A percentile compares a stretch with the other conserved stretches of the same genome.
These are phyloP conservation scores for Sphagnurus paluster DNA, from an alignment of 1,284 basidiomycete species.

Conservation along the genomic window DNA sequence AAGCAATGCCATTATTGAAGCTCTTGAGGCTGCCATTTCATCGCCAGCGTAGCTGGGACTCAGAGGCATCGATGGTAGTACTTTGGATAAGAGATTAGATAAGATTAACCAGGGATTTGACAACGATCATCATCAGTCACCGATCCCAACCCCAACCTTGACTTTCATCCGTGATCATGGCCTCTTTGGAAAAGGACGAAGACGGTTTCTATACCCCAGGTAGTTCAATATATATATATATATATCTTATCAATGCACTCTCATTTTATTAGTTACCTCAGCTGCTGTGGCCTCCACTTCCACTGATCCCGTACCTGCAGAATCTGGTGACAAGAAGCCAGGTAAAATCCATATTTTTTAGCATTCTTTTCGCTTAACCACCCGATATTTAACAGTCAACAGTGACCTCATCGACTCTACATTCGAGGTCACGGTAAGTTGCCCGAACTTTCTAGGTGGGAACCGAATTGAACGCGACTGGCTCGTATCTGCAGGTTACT, in stretches of 20 bases:
- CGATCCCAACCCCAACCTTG: conserved; percentile 3
- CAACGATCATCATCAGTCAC: too few species aligned
- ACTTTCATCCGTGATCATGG: conserved; percentile 15
- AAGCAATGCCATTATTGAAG: conserved; percentile 27
- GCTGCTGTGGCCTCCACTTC: conserved; percentile 17
- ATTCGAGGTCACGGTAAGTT: conserved; percentile 72
- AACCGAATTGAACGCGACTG: conserved; percentile 4
- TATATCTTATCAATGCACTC: conserved; percentile 10
- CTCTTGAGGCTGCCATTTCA: conserved; percentile 25
- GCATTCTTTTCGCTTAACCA: neutral
- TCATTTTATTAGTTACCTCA: conserved; percentile 6
- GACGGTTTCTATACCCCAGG: conserved; percentile 72
- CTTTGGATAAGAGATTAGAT: conserved; percentile 22
- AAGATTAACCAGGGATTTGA: conserved; percentile 5
- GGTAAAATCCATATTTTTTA: conserved; percentile 14
- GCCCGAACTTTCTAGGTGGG: neutral
- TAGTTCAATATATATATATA: conserved; percentile 24
- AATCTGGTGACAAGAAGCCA: conserved; percentile 21
- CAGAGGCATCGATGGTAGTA: neutral
- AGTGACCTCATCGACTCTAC: conserved; percentile 68
- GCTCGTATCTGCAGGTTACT: conserved; percentile 70
- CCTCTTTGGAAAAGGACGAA: conserved; percentile 64
- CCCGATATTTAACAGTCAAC: conserved; percentile 24
- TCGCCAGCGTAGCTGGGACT: conserved; percentile 6
- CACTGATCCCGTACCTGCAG: conserved; percentile 16